These are phyloP conservation scores for Candida argentea DNA, from an alignment of 805 yeast species.

Conservation along the genomic window DNA sequence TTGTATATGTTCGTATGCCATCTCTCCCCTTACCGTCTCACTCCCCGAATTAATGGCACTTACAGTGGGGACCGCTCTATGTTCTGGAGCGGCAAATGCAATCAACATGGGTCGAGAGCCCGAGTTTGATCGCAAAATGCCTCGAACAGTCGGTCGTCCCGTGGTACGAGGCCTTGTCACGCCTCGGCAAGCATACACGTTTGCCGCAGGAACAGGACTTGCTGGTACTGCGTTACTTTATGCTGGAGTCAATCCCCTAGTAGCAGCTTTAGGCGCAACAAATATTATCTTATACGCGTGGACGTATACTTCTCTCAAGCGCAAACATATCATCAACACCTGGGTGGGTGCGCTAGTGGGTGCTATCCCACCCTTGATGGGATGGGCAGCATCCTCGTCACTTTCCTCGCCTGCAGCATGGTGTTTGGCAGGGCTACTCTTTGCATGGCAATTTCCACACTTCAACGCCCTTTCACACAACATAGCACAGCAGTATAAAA, in stretches of 20 bases:
- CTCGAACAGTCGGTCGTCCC: slow-evolving; percentile 80
- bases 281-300: slow-evolving; percentile 84
- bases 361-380: slow-evolving; percentile 97
- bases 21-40: slow-evolving; percentile 77
- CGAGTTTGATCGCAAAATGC: slow-evolving; percentile 76
- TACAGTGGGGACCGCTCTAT: slow-evolving; percentile 75
- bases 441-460: slow-evolving; percentile 99
- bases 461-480: slow-evolving; percentile 87
- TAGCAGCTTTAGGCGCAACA: slow-evolving; percentile 66
- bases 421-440: slow-evolving; percentile 81
- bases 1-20: slow-evolving; percentile 87
- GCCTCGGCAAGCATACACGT: slow-evolving; percentile 65
- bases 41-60: slow-evolving; percentile 59
- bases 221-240: slow-evolving; percentile 61
- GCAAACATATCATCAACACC: slow-evolving; percentile 78
- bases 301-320: slow-evolving; percentile 82
- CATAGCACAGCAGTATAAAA: slow-evolving; percentile 76
- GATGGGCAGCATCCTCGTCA: slow-evolving; percentile 86
- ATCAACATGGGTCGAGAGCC: slow-evolving; percentile 97
- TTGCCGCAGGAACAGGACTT: slow-evolving; percentile 68
- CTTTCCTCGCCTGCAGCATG: slow-evolving; percentile 85
- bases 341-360: slow-evolving; percentile 99
- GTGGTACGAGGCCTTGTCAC: slow-evolving; percentile 76
- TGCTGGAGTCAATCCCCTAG: slow-evolving; percentile 78
- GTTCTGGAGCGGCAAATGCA: slow-evolving; percentile 93